These are phyloP conservation scores for Corylus heterophylla DNA, from an alignment of 306 rosid species.

Conservation along the genomic window DNA sequence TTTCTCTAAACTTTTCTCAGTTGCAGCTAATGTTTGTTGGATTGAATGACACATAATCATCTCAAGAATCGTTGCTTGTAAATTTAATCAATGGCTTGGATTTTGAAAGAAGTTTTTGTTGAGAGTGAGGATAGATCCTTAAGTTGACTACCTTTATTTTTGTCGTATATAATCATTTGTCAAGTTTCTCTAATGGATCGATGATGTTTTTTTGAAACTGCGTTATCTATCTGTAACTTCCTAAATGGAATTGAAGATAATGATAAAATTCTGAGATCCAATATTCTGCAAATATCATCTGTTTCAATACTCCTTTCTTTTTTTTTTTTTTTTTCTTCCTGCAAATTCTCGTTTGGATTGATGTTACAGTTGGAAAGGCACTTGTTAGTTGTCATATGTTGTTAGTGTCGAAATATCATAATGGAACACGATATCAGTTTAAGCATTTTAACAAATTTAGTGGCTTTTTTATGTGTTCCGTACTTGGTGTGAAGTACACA, in stretches of 20 bases:
- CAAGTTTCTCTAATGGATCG: not conserved
- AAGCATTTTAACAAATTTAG: not conserved
- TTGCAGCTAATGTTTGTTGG: not conserved
- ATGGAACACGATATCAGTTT: not conserved
- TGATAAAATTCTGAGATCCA: slow-evolving; percentile 21
- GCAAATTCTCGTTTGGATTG: not conserved
- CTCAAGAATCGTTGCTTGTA: not conserved
- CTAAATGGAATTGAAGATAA: slow-evolving; percentile 33
- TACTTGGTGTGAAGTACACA: too few species aligned
- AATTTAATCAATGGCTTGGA: not conserved
- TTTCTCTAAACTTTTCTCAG: not conserved
- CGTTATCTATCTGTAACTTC: slow-evolving; percentile 31
- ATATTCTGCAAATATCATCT: not conserved
- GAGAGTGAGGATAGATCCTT: not conserved
- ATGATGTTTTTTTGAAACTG: slow-evolving; percentile 7
- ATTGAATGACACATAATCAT: not conserved
- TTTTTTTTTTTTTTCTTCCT: not conserved
- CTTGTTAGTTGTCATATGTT: not conserved
- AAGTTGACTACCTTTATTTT: not conserved
- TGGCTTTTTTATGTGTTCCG: not conserved
- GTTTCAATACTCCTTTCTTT: not conserved
- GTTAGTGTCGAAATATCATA: not conserved
- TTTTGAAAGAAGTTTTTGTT: not conserved
- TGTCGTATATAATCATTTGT: not conserved
- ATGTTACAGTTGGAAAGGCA: not conserved